phyloP scores from a whole-genome alignment of 768 basidiomycete genomes.

The Suillus luteus region DNA sequence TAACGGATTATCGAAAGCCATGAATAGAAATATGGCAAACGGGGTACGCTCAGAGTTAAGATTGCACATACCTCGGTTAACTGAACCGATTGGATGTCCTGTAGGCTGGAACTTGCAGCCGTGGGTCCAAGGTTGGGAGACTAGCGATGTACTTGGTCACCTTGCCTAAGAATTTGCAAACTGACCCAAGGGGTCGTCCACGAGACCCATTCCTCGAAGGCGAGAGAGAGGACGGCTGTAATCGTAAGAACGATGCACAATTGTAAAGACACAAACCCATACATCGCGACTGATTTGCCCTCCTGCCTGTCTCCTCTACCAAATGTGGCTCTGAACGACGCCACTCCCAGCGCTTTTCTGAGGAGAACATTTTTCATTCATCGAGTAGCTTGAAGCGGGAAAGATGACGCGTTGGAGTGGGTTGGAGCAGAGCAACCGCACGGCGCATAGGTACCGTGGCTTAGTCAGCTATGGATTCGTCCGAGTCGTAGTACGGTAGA shows the following conservation, averaged over 20 bases:
- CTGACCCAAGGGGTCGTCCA: not conserved
- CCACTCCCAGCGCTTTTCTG: not conserved
- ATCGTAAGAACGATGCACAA: not conserved
- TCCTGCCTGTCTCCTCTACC: not conserved
- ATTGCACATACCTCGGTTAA: no score
- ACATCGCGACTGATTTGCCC: not conserved
- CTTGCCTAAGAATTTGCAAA: not conserved
- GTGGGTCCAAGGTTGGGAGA: not conserved
- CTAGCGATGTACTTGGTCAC: not conserved
- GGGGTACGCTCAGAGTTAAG: not conserved
- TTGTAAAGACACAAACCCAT: not conserved
- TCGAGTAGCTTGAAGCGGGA: not conserved
- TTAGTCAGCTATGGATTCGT: no score
- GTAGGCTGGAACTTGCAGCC: not conserved
- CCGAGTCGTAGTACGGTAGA: no score
- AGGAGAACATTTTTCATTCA: not conserved
- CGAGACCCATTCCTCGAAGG: not conserved
- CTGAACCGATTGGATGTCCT: no score
- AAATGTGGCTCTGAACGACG: not conserved
- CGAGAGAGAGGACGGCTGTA: not conserved
- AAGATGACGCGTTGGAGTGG: not conserved
- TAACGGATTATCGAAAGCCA: no score
- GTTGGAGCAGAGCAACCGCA: no score
- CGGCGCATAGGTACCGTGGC: no score
- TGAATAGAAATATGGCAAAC: not conserved